Conservation (phyloP, 768 basidiomycete species). For the Kwoniella shandongensis region DNA sequence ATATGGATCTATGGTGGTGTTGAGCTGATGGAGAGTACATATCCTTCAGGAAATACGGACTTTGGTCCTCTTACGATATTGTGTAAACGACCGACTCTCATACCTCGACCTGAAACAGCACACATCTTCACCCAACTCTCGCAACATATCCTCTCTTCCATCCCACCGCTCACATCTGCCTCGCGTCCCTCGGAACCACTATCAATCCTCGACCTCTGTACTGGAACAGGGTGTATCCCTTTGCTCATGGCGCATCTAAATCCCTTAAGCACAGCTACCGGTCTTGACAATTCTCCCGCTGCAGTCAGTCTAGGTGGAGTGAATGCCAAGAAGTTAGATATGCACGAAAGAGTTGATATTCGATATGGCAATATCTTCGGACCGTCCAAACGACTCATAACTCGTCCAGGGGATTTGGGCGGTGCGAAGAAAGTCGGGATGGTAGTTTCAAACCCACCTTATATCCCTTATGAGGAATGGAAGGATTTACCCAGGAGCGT, state of each 20-base stretch:
- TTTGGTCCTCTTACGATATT: slow-evolving; percentile 80
- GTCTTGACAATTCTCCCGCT: slow-evolving; percentile 31
- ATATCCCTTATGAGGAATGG: slow-evolving; percentile 72
- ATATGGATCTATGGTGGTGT: not conserved
- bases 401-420: slow-evolving; percentile 1
- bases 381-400: not conserved
- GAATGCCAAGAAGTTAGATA: slow-evolving; percentile 5
- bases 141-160: slow-evolving; percentile 62
- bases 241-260: slow-evolving; percentile 67
- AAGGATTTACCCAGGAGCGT: slow-evolving; percentile 67
- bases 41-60: slow-evolving; percentile 39
- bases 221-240: slow-evolving; percentile 89
- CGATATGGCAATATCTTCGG: slow-evolving; percentile 19
- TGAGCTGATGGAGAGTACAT: not conserved
- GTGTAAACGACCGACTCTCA: slow-evolving; percentile 75
- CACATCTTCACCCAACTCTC: slow-evolving; percentile 56
- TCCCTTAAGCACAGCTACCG: slow-evolving; percentile 6
- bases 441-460: slow-evolving; percentile 55
- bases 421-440: slow-evolving; percentile 6
- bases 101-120: slow-evolving; percentile 87
- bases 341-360: slow-evolving; percentile 6
- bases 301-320: slow-evolving; percentile 25
- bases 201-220: slow-evolving; percentile 80
- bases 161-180: slow-evolving; percentile 40
- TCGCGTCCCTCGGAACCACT: slow-evolving; percentile 46